A percentile compares a stretch with the other conserved stretches of the same genome.
phyloP scores from a whole-genome alignment of 805 yeast species.

The Saccharomycopsis sp. region DNA sequence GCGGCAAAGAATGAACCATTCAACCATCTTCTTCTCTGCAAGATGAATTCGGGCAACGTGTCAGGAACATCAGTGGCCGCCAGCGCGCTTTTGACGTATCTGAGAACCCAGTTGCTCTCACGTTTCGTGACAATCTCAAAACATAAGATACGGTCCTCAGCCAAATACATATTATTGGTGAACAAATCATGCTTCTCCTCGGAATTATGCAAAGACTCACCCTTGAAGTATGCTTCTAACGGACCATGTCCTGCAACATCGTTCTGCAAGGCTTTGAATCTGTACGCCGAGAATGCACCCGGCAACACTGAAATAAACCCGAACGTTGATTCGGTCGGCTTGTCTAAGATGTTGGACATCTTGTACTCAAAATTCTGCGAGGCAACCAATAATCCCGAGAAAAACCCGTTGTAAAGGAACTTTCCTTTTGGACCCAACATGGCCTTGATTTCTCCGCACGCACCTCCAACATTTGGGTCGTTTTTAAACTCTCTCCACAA shows the following conservation, averaged over 20 bases:
- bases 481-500: constrained; percentile 59
- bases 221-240: constrained; percentile 59
- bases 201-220: constrained; percentile 53
- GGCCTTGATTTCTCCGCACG: constrained; percentile 67
- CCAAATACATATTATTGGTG: constrained; percentile 63
- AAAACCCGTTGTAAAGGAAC: constrained; percentile 44
- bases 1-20: constrained; percentile 68
- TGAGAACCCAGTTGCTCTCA: constrained; percentile 51
- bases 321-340: constrained; percentile 58
- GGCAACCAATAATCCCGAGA: constrained; percentile 37
- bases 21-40: constrained; percentile 63
- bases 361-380: constrained; percentile 64
- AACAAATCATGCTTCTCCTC: constrained; percentile 58
- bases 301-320: constrained; percentile 63
- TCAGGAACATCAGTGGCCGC: constrained; percentile 71
- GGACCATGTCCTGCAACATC: constrained; percentile 50
- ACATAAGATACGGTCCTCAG: constrained; percentile 64
- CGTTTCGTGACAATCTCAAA: constrained; percentile 56
- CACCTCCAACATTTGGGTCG: constrained; percentile 58
- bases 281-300: constrained; percentile 63
- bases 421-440: constrained; percentile 42
- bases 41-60: constrained; percentile 51
- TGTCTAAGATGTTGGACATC: constrained; percentile 60
- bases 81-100: constrained; percentile 55
- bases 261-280: constrained; percentile 53